A percentile compares a stretch with the other conserved stretches of the same genome.
Conservation (phyloP, 805 yeast species). For the Wickerhamiella australiensis region DNA sequence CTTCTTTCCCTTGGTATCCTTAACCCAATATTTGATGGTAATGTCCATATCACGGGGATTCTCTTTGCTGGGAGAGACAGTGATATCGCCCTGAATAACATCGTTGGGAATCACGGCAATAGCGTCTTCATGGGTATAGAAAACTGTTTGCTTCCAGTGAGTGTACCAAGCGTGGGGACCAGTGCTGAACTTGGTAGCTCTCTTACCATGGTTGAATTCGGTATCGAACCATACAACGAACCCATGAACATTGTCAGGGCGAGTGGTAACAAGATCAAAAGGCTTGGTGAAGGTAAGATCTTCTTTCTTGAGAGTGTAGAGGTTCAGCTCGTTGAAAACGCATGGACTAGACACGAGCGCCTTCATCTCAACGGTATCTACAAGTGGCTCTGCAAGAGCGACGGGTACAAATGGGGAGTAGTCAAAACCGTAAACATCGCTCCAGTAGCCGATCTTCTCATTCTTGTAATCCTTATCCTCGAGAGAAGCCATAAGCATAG, state of each 20-base stretch:
- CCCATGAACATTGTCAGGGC: slow-evolving; percentile 79
- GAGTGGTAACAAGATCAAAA: slow-evolving; percentile 61
- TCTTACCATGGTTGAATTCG: slow-evolving; percentile 46
- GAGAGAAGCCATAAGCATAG: slow-evolving; percentile 79
- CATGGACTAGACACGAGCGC: slow-evolving; percentile 62
- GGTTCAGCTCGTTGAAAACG: slow-evolving; percentile 68
- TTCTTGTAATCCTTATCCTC: slow-evolving; percentile 88
- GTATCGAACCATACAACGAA: slow-evolving; percentile 90
- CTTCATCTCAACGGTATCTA: slow-evolving; percentile 79
- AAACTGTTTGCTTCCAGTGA: slow-evolving; percentile 98
- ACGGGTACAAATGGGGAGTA: slow-evolving; percentile 78
- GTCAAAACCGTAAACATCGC: slow-evolving; percentile 93
- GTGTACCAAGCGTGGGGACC: slow-evolving; percentile 92
- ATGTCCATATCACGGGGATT: slow-evolving; percentile 90
- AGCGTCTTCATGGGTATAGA: slow-evolving; percentile 66
- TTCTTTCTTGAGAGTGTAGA: slow-evolving; percentile 75
- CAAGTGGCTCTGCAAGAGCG: slow-evolving; percentile 88
- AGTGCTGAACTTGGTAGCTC: slow-evolving; percentile 64
- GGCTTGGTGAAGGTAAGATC: slow-evolving; percentile 63
- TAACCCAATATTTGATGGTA: slow-evolving; percentile 45
- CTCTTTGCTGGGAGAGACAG: slow-evolving; percentile 58
- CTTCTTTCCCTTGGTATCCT: slow-evolving; percentile 40
- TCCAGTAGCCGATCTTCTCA: slow-evolving; percentile 90
- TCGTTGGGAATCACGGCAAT: slow-evolving; percentile 70
- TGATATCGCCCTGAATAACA: slow-evolving; percentile 52